Evolutionary conservation across 1,284 basidiomycete genomes (phyloP).

Genomic region (Cryptococcus hybrid): DNA sequence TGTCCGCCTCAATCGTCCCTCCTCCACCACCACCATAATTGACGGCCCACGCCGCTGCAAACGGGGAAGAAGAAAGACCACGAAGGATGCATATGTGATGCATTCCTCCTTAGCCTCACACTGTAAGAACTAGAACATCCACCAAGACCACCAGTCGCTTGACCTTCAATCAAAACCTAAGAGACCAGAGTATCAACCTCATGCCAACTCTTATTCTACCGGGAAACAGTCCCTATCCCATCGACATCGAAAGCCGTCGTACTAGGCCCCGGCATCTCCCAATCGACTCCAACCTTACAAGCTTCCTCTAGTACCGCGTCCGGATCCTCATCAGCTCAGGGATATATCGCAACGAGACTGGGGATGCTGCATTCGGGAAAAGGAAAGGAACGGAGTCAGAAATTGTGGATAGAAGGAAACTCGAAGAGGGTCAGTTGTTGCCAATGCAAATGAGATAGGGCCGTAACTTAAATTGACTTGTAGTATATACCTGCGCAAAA

Average conservation of each 20-base stretch:
- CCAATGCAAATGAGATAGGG: too few relatives aligned
- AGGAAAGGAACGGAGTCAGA: conserved; percentile 33
- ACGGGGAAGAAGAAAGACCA: too few relatives aligned
- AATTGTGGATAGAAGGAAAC: conserved; percentile 44
- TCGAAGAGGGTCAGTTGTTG: conserved; percentile 39
- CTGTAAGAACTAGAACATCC: neutral
- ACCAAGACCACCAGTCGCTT: too few relatives aligned
- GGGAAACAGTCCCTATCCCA: conserved; percentile 35
- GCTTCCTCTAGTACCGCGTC: conserved; percentile 2
- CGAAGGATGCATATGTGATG: too few relatives aligned
- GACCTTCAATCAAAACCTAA: too few relatives aligned
- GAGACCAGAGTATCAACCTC: too few relatives aligned
- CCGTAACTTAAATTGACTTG: neutral
- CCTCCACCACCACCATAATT: neutral
- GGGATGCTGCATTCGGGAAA: conserved; percentile 37
- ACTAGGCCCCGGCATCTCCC: conserved; percentile 43
- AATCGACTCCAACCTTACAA: conserved; percentile 16
- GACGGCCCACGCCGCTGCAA: too few relatives aligned
- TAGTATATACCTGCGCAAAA: conserved; percentile 53
- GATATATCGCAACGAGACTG: conserved; percentile 33
- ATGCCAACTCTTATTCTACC: conserved; percentile 39
- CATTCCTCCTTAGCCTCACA: neutral
- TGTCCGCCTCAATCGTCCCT: neutral
- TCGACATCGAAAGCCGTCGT: conserved; percentile 30
- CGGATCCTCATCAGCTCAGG: conserved; percentile 9